Evolutionary conservation across 345 rosid genomes (phyloP), one percentile per base, ranked within the genome.

Genomic region (Salix koriyanagi): DNA sequence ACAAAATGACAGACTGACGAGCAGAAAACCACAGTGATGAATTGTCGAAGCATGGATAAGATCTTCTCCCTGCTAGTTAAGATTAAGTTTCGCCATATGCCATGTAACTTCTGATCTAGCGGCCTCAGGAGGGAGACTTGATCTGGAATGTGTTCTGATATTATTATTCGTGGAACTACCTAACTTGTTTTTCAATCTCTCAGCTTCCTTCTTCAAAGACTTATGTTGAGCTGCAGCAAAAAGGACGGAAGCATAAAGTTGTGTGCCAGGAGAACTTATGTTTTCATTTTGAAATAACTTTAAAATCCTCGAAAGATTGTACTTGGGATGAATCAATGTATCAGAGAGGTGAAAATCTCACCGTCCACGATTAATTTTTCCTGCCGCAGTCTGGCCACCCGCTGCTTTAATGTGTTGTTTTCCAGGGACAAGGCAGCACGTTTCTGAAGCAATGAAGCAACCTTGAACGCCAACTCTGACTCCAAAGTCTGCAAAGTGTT

Each of bases 121-220:
- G 66, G 79, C 66, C 70, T 80, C 82, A 15, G 83, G 82, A 56
- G 60, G 73, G 16, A 79, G 26, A 80, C 58, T 75, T 42, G 88
- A 78, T 78, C 80, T 86, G 66, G 65, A 76, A 82, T 77, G 73
- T 30, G 70, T 77, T 85, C 79, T 84, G 23, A 65, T 60, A 72
- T 74, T 65, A 77, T 66, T 62, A 32, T 62, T 81, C 39, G 90
- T 75, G 37, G 80, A 75, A 71, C 62, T 64, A 30, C 83, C 84
- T 62, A 84, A 42, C 78, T 82, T 79, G 12, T 69, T 37, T 76
- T 81, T 88, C 86, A 92, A 80, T 69, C 85, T 86, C 80, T 85
- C 90, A 26, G 83, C 89, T 88, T 92, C 94, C 80, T 82, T 88
- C 85, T 83, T 89, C 86, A 90, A 83, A 72, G 85, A 67, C 84